Base-by-base conservation (phyloP, 352 stramenopile species). In the Saprolegnia parasitica region DNA sequence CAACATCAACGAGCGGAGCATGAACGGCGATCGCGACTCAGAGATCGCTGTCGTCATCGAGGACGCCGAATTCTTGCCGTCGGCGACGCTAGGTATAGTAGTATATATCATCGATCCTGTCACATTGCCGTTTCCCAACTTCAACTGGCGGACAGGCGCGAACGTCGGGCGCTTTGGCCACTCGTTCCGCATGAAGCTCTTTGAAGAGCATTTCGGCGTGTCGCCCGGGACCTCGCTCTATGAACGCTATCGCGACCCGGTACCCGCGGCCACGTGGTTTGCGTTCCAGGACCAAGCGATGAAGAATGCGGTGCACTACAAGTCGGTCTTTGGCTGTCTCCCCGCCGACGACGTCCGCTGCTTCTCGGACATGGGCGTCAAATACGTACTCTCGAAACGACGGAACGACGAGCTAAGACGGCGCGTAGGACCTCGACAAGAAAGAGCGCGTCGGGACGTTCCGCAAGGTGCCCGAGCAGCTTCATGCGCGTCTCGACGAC, bases 1-100 rank as follows among this genome's bases (percentile, higher is more conserved):
- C 32, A 95, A 95, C 71, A 91, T 95, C 61, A 95, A 95, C 72
- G 87, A 95, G 65, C 83, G 87, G 61, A 93, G 84, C 70, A 89
- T 93, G 85, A 85, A 76, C n/a, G 87, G 87, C 42, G 85, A 93
- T 71, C 84, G 87, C 52, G 87, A 95, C 70, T 95, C 87, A 29
- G 87, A 95, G 72, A 91, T 95, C 65, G 87, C 87, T n/a, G 84
- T 91, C 24, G 45, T 93, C 4, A 75, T 93, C n/a, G 87, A 95
- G 16, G 87, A 95, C 57, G 77, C 84, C 21, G 81, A 91, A 57
- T 80, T 89, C 74, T 77, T 91, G 50, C 73, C 86, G 15, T 70
- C 68, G 0, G 77, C 86, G 23, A 76, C 75, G 10, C 80, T 93
- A 20, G 32, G 66, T 66, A 56, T 21, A 32, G 4, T 49, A 26